A percentile compares a stretch with the other conserved stretches of the same genome.
Evolutionary conservation across 2,329 filamentous ascomycete species (phyloP).

Genomic region (Fusarium anguioides): DNA sequence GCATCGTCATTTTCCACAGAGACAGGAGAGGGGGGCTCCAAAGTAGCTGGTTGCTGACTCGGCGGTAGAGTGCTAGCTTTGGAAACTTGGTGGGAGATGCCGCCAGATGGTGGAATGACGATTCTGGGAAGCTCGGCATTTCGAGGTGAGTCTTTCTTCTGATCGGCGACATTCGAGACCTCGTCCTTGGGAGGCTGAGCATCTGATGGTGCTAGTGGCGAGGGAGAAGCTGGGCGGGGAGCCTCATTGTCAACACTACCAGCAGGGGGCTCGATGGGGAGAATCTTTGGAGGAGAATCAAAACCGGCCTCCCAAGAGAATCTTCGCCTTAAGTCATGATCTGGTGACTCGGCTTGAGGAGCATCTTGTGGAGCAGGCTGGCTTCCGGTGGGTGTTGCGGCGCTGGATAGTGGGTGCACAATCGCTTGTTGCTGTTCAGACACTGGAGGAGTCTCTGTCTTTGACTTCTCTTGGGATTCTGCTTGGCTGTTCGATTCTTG

Average conservation of each 20-base stretch:
- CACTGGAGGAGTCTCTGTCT: not conserved
- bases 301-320: slow-evolving; percentile 54
- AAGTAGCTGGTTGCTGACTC: slow-evolving; percentile 32
- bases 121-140: slow-evolving; percentile 35
- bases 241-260: slow-evolving; percentile 9
- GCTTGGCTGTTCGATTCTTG: slow-evolving; percentile 4
- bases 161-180: slow-evolving; percentile 11
- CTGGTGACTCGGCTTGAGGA: slow-evolving; percentile 6
- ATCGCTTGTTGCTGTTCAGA: slow-evolving; percentile 1
- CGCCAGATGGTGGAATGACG: slow-evolving; percentile 32
- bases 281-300: slow-evolving; percentile 34
- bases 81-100: slow-evolving; percentile 43
- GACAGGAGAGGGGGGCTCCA: slow-evolving; percentile 58
- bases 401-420: not conserved
- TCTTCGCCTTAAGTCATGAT: slow-evolving; percentile 42
- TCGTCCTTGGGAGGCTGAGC: slow-evolving; percentile 26
- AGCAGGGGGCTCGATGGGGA: slow-evolving; percentile 21
- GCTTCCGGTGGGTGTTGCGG: slow-evolving; percentile 3
- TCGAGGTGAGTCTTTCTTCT: slow-evolving; percentile 28
- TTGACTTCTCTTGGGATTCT: slow-evolving; percentile 9
- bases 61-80: slow-evolving; percentile 36
- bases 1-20: slow-evolving; percentile 52
- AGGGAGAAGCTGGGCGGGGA: slow-evolving; percentile 21
- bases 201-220: slow-evolving; percentile 19
- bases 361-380: slow-evolving; percentile 3